Conservation (phyloP, 768 basidiomycete genomes). For the Lactifluus rugatus region DNA sequence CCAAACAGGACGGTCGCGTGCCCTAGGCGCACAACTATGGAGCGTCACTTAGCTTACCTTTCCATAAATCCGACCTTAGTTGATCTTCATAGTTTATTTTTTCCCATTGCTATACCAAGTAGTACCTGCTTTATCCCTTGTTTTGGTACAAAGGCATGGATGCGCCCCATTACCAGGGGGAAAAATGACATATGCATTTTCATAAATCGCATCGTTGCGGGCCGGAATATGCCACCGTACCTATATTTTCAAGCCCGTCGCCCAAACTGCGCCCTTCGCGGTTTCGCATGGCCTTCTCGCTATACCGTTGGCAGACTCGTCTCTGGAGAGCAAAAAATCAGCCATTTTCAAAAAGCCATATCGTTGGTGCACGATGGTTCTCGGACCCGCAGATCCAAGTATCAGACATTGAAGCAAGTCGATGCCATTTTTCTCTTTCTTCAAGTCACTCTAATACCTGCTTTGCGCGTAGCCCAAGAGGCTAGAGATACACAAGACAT, state of each 20-base stretch:
- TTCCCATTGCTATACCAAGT: slow-evolving; percentile 4
- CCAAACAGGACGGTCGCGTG: background rate
- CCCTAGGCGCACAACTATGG: background rate
- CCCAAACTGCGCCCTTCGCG: background rate
- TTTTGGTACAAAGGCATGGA: background rate
- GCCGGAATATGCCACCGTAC: background rate
- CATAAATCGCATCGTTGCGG: background rate
- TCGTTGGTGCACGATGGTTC: slow-evolving; percentile 7
- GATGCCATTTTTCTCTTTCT: background rate
- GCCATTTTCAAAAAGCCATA: background rate
- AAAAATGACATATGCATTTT: background rate
- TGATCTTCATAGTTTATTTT: background rate
- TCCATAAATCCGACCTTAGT: background rate
- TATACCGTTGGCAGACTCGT: background rate
- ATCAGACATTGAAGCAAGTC: slow-evolving; percentile 13
- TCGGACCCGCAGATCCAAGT: slow-evolving; percentile 3
- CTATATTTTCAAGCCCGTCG: no score
- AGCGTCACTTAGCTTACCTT: background rate
- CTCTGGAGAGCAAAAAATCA: background rate
- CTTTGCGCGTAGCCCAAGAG: background rate
- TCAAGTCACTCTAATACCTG: background rate
- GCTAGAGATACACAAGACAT: slow-evolving; percentile 5
- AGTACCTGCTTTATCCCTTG: background rate
- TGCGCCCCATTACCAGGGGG: background rate
- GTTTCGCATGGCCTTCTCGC: slow-evolving; percentile 8